Evolutionary conservation across 768 basidiomycete genomes (phyloP), one percentile per base, ranked within the genome.

Genomic region (Tricholoma terreum): DNA sequence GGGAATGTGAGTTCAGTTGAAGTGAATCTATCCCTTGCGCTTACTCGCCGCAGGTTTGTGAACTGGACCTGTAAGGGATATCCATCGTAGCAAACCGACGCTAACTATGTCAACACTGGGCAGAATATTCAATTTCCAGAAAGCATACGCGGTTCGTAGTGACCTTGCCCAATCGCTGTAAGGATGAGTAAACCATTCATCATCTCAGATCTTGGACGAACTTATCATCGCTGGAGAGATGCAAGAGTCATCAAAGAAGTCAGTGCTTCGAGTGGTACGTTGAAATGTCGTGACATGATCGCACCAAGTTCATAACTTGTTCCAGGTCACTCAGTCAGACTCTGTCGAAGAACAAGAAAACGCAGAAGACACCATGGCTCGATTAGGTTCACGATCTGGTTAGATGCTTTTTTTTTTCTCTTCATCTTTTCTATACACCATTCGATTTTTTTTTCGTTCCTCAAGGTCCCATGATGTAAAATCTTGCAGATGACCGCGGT

Each of bases 91-190:
- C n/a, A 31, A 36, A 52, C 14, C n/a, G 46, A 22, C 48, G 49
- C 50, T 56, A 50, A 60, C 50, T 43, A 35, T 17, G 46, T 45
- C 22, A 31, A 49, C 40, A 3, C 30, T 54, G 60, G 51, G 24
- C 63, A 96, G 94, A 50, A 98, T 99, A 65, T 99, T 99, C 84
- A 98, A 98, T 80, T 99, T 98, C 72, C 96, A 98, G 71, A 99
- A 98, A 75, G 97, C 97, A 42, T 98, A 94, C 71, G 92, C 96
- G 9, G 95, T 92, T 49, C 4, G 71, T 67, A 30, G 8, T 10
- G 30, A 17, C n/a, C n/a, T n/a, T 46, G 8, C 15, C 11, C 30
- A 55, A 38, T 55, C 57, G 42, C 27, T 58, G 54, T 46, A 14
- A 54, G 33, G 22, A 12, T 38, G 31, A 35, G 36, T 48, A n/a